Percentiles rank a stretch among this genome's conserved stretches.
Conservation (phyloP, 306 rosid genomes). For the Pterocarpus macrocarpus region DNA sequence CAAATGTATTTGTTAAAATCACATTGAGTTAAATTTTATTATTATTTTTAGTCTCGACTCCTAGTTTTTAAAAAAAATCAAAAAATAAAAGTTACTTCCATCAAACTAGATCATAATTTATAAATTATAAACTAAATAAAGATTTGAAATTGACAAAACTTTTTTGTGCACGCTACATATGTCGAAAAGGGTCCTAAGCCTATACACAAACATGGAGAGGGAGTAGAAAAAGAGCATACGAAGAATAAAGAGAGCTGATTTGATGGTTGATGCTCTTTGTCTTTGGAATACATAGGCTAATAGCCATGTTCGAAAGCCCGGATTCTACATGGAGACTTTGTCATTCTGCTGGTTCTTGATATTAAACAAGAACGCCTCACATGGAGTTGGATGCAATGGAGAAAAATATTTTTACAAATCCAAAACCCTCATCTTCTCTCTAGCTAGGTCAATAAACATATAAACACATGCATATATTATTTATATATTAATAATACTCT, state of each 20-base stretch:
- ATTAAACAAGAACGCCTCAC: slow-evolving; percentile 46
- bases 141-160: background rate
- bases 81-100: too few species aligned
- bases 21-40: too few species aligned
- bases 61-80: too few species aligned
- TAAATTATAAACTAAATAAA: too few species aligned
- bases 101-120: too few species aligned
- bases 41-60: too few species aligned
- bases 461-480: background rate
- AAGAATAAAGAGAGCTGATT: background rate
- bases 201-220: background rate
- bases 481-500: background rate
- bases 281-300: background rate
- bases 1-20: too few species aligned
- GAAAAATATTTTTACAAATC: slow-evolving; percentile 55
- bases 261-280: background rate
- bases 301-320: slow-evolving; percentile 52
- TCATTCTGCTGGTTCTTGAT: background rate
- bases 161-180: background rate
- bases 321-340: slow-evolving; percentile 45
- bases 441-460: background rate
- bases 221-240: background rate
- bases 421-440: background rate
- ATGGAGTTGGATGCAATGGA: slow-evolving; percentile 50
- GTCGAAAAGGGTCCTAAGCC: background rate